Evolutionary conservation across 2,329 filamentous ascomycete species (phyloP), one percentile per base, ranked within the genome.

Genomic region (Pseudogymnoascus sp.): DNA sequence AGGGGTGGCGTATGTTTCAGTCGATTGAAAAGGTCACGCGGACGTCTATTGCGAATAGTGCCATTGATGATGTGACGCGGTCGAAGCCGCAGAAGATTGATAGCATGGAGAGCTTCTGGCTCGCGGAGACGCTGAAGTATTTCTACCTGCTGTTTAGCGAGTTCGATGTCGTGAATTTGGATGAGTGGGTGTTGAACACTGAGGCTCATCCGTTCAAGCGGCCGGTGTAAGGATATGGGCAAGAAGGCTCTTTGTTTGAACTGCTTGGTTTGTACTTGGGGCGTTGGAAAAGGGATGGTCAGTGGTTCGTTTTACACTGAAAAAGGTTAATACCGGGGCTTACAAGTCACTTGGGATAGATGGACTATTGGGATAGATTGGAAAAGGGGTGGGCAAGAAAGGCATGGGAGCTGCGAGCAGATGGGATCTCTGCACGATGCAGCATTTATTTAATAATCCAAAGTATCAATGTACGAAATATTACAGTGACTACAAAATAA

Each of bases 91-190:
- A 17, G 19, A 53, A 74, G 72, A 78, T 59, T 78, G 96, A 87
- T 68, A 76, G 77, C 33, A 82, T 83, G 74, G 84, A 87, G 71
- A 85, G 82, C 67, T 87, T 86, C 71, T 79, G 85, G 72, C 85
- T 87, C 68, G 85, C 85, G 0, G 85, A 87, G 71, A 82, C 85
- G 64, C 67, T 87, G 70, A 96, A 96, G 79, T 96, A 96, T 72
- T 96, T 93, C 68, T 96, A 91, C 73, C 74, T 96, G 64, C 79
- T 96, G 61, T 96, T 90, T 73, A 84, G 84, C 28, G 82, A 86
- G 64, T 85, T 87, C 0, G 77, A 78, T 31, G 68, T 82, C 31
- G 77, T 87, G 33, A 87, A 81, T 71, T 73, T 89, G 71, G 86
- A 89, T 73, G 80, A 87, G 8, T 88, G 79, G 75, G 84, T 88